Base-by-base conservation (phyloP, 2,329 filamentous ascomycete genomes). In the Trichoderma gracile region DNA sequence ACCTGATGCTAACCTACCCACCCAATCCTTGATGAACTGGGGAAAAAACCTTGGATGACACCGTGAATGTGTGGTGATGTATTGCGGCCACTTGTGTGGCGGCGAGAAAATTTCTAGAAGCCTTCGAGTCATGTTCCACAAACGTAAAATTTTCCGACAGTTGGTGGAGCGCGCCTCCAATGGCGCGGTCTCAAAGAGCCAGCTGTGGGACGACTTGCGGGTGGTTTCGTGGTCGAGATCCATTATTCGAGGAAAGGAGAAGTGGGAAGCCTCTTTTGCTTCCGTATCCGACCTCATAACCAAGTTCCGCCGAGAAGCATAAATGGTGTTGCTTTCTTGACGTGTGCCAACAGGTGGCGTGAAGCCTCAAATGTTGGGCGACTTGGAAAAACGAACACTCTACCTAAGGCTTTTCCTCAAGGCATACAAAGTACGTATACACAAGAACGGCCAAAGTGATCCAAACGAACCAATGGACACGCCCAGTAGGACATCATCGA, bases 81-180 rank as follows among this genome's bases (percentile, higher is more conserved):
- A 52, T 19, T 21, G 33, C 49, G 19, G 7, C 25, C 19, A 27
- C 45, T 45, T 23, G 27, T 45, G 46, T 64, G 62, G 62, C 54
- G 45, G 55, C 45, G 9, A 40, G 55, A 64, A 64, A 58, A 46
- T n/a, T 57, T 64, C 62, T 58, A 64, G 62, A 64, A 64, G 40
- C 38, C 15, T 64, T 10, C 21, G 62, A 64, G 62, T 64, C 62
- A 64, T 64, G 62, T 45, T 64, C 40, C 40, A 57, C 25, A 30
- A 25, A 56, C 47, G 46, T 52, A 64, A 56, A 64, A 64, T 25
- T 64, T 64, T 64, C 42, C 46, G 50, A 43, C 33, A 14, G 25
- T 59, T 45, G 54, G 62, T 64, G 62, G 62, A 58, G 46, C 38
- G 23, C 27, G 5, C 33, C 23, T 23, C 46, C 42, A 49, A 46